Base-by-base conservation (phyloP, 495 filamentous ascomycete species). In the Coniosporium apollinis region DNA sequence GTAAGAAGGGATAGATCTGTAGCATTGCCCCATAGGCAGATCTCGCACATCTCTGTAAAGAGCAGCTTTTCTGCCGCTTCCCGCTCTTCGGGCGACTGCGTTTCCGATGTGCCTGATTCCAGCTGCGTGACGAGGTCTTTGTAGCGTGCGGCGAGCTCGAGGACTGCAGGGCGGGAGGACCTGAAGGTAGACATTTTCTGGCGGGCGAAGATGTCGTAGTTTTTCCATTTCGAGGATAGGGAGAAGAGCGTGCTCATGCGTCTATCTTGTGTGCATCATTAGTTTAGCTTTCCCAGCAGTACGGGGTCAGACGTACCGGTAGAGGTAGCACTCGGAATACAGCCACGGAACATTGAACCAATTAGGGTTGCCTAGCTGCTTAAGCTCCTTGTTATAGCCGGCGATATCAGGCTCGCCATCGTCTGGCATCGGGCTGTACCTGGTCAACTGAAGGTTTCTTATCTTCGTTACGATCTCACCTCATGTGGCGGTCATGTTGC, bases 11-110 rank as follows among this genome's bases (percentile, higher is more conserved):
- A 92, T 13, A 96, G 66, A 45, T 96, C 91, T 0, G 87, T 96
- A 3, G 91, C 89, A 56, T 97, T 94, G 6, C 89, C 91, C 89
- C 89, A 96, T 14, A 96, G 69, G 49, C 89, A 94, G 43, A 94
- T 89, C 61, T 94, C 84, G 58, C 75, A 86, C 78, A 96, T 92
- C 54, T 94, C 89, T 2, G 61, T 68, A 55, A 97, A 97, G 13
- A 94, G 55, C 1, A 85, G 50, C 42, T 69, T 67, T 42, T 91
- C 79, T 0, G 79, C 76, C 40, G 80, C 66, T 18, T 76, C 76
- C 35, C 67, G 30, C 17, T 32, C 30, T 36, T 68, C 56, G 11
- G 60, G 19, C n/a, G 56, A 49, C 49, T 42, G 47, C 21, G 30
- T 40, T 3, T 38, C 42, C 21, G 55, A 58, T 10, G 54, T 45